These are phyloP conservation scores for Microcyclospora pomicola DNA, from an alignment of 2,329 filamentous ascomycete species.

Conservation along the genomic window DNA sequence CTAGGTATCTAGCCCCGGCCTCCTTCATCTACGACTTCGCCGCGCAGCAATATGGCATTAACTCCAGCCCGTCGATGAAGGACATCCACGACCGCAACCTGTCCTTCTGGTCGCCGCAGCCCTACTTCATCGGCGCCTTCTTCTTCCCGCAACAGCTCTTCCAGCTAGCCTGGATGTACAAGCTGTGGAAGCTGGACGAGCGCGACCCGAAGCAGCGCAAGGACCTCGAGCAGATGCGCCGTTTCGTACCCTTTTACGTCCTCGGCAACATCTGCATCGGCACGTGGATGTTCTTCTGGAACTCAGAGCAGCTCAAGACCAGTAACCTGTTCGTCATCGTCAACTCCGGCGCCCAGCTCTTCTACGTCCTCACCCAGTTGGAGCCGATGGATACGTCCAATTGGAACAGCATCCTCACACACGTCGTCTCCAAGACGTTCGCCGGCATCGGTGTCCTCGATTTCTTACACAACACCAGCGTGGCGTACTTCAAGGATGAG, in stretches of 20 bases:
- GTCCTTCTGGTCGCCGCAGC: constrained; percentile 45
- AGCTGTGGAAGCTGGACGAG: constrained; percentile 37
- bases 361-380: constrained; percentile 38
- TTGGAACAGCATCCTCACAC: constrained; percentile 41
- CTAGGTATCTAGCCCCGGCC: constrained; percentile 39
- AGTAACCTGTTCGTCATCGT: constrained; percentile 43
- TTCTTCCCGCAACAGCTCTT: constrained; percentile 49
- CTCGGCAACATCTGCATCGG: constrained; percentile 47
- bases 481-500: constrained; percentile 40
- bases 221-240: constrained; percentile 37
- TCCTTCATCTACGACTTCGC: constrained; percentile 45
- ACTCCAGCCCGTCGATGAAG: constrained; percentile 44
- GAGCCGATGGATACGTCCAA: constrained; percentile 36
- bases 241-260: constrained; percentile 42
- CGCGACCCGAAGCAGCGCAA: constrained; percentile 26
- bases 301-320: constrained; percentile 35
- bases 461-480: constrained; percentile 43
- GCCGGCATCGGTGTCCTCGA: constrained; percentile 48
- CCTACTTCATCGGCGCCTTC: constrained; percentile 45
- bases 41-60: constrained; percentile 46
- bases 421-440: constrained; percentile 45
- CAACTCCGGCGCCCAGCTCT: constrained; percentile 43
- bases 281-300: constrained; percentile 52
- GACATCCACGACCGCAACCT: constrained; percentile 44
- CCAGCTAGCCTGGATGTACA: constrained; percentile 44